Percentiles rank a stretch among this genome's conserved stretches.
Evolutionary conservation across 2,329 filamentous ascomycete species (phyloP).

Genomic region (Fusarium xyrophilum): DNA sequence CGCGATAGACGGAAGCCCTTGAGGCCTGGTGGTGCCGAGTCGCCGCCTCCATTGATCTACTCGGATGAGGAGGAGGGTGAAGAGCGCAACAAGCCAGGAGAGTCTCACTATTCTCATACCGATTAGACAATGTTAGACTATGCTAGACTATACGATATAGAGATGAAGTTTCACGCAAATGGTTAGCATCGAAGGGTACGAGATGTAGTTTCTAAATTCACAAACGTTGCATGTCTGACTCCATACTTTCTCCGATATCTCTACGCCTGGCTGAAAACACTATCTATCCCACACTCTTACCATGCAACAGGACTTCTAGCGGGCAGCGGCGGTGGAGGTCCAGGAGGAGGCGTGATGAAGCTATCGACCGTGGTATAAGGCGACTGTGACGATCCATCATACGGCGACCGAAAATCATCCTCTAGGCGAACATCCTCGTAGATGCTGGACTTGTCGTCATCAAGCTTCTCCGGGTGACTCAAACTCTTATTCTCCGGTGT

Average conservation of each 20-base stretch:
- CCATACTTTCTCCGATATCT: neutral
- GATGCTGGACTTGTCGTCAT: slow-evolving; percentile 10
- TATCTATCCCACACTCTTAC: neutral
- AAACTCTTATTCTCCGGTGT: slow-evolving; percentile 2
- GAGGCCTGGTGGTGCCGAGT: neutral
- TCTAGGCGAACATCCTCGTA: slow-evolving; percentile 26
- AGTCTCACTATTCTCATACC: neutral
- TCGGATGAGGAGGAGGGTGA: neutral
- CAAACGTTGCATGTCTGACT: neutral
- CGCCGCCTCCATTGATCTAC: neutral
- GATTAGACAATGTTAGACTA: neutral
- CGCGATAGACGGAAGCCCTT: neutral
- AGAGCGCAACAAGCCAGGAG: neutral
- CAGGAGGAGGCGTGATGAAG: slow-evolving; percentile 4
- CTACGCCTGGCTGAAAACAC: neutral
- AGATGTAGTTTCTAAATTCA: neutral
- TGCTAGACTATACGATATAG: neutral
- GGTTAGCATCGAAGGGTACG: neutral
- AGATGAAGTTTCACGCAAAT: neutral
- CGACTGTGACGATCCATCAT: neutral
- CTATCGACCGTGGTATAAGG: neutral
- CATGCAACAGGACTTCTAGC: slow-evolving; percentile 5
- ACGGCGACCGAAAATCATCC: neutral
- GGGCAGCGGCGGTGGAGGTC: slow-evolving; percentile 19
- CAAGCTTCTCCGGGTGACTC: neutral